Evolutionary conservation across 148 eudicot species (phyloP), one percentile per base, ranked within the genome.

Genomic region (Silene latifolia): DNA sequence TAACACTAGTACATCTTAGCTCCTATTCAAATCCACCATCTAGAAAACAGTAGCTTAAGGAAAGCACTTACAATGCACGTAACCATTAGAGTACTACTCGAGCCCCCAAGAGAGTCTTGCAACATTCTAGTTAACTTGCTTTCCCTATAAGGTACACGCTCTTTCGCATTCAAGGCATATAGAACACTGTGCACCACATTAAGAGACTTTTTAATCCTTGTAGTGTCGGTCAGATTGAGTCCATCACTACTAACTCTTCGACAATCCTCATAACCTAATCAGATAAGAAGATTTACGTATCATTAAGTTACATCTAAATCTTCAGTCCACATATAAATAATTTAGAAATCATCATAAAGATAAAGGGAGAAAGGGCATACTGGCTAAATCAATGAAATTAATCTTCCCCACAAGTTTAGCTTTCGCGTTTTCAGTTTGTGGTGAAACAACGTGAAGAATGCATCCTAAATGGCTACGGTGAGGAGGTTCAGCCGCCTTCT

Each of bases 341-440:
- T 24, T 27, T 4, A 21, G 54, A 70, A 25, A 53, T 24, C 19
- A 32, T 8, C 51, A 61, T 25, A 4, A 17, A 47, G 66, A 42
- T 54, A 11, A 27, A 2, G 62, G 62, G 57, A 69, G 15, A 67
- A 68, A 23, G 42, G 51, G 74, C 84, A 56, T 79, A 94, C 98
- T 94, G 83, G 98, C 96, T 79, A 95, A 86, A 77, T 95, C 99
- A 56, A 95, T 89, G 78, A 95, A 87, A 77, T 85, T 90, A 72
- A 95, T 88, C 88, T 90, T 90, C 54, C 90, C 89, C 69, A 80
- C 74, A 56, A 80, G 69, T 79, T 82, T 87, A 59, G 79, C 54
- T 68, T 62, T 83, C 70, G 79, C 76, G 51, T 14, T 72, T 60
- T 82, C 90, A 67, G 82, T 80, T 69, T 29, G 77, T 23, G 89